Conservation (phyloP, 2,329 filamentous ascomycete species). For the Claviceps paspali region DNA sequence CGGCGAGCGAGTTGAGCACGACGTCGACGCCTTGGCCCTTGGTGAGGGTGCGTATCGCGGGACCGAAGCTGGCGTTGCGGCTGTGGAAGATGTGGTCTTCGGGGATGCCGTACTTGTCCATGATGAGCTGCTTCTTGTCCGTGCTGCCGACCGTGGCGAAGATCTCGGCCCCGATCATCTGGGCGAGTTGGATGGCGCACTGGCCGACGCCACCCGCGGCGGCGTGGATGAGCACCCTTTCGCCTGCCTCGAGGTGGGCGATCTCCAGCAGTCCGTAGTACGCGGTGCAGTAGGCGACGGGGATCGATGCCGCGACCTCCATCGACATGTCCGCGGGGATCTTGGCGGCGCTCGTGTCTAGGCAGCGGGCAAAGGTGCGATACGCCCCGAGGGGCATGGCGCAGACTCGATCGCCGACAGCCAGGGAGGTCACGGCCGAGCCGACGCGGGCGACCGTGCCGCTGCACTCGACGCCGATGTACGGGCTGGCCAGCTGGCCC, state of each 20-base stretch:
- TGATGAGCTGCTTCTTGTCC: constrained; percentile 22
- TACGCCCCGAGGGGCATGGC: constrained; percentile 20
- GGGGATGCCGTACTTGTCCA: constrained; percentile 21
- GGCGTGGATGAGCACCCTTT: constrained; percentile 25
- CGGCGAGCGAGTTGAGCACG: constrained; percentile 36
- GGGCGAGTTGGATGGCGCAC: constrained; percentile 23
- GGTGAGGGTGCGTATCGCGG: constrained; percentile 13
- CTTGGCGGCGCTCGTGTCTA: constrained; percentile 17
- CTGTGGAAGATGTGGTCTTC: constrained; percentile 16
- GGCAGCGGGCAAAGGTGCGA: constrained; percentile 18
- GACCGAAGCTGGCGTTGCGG: constrained; percentile 11
- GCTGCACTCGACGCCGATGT: constrained; percentile 25
- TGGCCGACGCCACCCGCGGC: constrained; percentile 24
- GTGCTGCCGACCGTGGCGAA: constrained; percentile 26
- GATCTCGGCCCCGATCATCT: constrained; percentile 23
- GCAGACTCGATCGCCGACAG: constrained; percentile 62
- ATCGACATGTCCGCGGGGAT: constrained; percentile 24
- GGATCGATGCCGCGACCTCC: constrained; percentile 23
- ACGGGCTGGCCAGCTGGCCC: constrained; percentile 20
- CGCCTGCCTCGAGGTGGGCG: constrained; percentile 21
- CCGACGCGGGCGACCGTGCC: constrained; percentile 36
- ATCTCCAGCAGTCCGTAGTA: constrained; percentile 24
- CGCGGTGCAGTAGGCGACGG: constrained; percentile 25
- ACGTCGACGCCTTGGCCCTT: constrained; percentile 48
- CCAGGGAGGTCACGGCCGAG: constrained; percentile 41